Percentiles rank a stretch among this genome's conserved stretches.
Conservation (phyloP, 208 protist genomes). For the Balamuthia mandrillaris region DNA sequence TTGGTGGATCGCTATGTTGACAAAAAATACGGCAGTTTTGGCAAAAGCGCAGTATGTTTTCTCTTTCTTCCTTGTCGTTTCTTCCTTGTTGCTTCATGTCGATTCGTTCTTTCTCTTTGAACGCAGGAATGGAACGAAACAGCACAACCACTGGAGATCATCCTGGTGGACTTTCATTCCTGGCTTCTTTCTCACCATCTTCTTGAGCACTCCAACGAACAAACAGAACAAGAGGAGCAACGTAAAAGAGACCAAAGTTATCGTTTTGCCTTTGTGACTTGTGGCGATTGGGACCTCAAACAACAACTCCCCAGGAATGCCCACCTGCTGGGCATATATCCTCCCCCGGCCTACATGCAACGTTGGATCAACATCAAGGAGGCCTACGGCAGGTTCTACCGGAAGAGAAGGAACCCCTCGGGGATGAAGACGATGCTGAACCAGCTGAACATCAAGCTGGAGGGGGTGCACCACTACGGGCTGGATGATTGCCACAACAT, state of each 20-base stretch:
- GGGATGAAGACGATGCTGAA: slow-evolving; percentile 77
- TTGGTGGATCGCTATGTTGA: no score
- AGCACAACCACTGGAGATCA: not conserved
- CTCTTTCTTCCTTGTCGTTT: no score
- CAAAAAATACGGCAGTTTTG: no score
- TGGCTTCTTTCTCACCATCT: not conserved
- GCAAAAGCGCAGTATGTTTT: no score
- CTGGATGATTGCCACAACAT: slow-evolving; percentile 90
- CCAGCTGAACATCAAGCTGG: slow-evolving; percentile 64
- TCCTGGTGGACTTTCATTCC: not conserved
- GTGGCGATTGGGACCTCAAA: slow-evolving; percentile 85
- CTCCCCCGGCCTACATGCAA: slow-evolving; percentile 56
- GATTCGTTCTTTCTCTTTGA: no score
- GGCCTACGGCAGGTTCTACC: slow-evolving; percentile 19
- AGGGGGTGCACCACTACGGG: slow-evolving; percentile 83
- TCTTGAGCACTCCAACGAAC: not conserved
- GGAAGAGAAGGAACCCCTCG: not conserved
- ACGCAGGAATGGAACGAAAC: not conserved
- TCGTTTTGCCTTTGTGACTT: slow-evolving; percentile 82
- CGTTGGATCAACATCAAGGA: slow-evolving; percentile 87
- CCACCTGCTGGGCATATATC: slow-evolving; percentile 40
- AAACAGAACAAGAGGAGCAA: no score
- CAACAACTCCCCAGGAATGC: slow-evolving; percentile 81
- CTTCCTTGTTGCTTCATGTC: no score
- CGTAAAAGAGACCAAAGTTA: not conserved